Conservation (phyloP, 495 filamentous ascomycete genomes). For the Sphaerosporella brunnea region DNA sequence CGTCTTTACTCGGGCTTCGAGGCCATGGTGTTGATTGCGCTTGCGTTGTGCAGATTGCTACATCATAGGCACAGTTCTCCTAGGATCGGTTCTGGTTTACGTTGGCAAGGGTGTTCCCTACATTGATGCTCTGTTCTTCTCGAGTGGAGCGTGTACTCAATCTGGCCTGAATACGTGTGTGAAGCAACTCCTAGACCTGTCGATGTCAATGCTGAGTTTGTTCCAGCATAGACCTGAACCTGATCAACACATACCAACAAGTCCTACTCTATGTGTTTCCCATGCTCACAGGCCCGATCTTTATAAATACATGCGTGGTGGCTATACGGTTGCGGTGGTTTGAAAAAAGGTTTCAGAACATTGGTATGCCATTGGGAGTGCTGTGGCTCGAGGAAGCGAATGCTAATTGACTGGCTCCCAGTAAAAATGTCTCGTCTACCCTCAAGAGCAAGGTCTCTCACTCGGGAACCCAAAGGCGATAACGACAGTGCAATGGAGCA, state of each 20-base stretch:
- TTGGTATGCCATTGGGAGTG: constrained; percentile 34
- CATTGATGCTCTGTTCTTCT: constrained; percentile 79
- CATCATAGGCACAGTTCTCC: constrained; percentile 47
- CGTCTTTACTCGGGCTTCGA: too few species aligned
- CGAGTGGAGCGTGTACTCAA: constrained; percentile 65
- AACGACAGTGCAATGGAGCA: constrained; percentile 25
- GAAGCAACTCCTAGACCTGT: not conserved
- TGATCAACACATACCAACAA: constrained; percentile 60
- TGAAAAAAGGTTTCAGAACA: constrained; percentile 73
- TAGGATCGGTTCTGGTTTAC: constrained; percentile 62
- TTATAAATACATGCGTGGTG: constrained; percentile 71
- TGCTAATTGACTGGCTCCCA: not conserved
- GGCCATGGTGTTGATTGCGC: too few species aligned
- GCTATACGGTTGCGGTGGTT: constrained; percentile 92
- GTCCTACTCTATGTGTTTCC: constrained; percentile 50
- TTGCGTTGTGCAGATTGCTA: constrained; percentile 45
- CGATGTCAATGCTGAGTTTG: not conserved
- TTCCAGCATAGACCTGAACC: constrained; percentile 47
- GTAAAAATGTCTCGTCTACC: constrained; percentile 18
- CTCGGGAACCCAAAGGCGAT: constrained; percentile 17
- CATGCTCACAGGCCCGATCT: constrained; percentile 74
- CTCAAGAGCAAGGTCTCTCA: constrained; percentile 30
- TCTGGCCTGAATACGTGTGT: constrained; percentile 68
- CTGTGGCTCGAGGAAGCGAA: not conserved
- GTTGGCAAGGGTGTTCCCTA: constrained; percentile 43